Conservation (phyloP, 2,329 filamentous ascomycete genomes). For the Fusarium acutatum region DNA sequence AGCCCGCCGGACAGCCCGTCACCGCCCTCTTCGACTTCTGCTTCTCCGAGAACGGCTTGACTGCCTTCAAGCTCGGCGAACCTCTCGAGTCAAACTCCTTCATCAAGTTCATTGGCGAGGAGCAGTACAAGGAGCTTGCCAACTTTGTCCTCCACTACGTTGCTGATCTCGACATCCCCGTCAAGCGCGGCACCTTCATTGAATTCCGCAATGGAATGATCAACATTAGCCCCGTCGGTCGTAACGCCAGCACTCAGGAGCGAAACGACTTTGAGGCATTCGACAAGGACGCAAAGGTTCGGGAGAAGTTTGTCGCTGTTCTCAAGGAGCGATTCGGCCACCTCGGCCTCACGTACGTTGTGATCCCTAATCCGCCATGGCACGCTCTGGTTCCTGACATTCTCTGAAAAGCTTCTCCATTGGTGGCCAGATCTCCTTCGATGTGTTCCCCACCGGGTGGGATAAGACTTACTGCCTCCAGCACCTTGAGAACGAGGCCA, state of each 20-base stretch:
- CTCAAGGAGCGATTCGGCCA: conserved; percentile 85
- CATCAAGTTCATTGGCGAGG: conserved; percentile 91
- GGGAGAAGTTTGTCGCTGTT: conserved; percentile 77
- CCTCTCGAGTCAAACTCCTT: conserved; percentile 82
- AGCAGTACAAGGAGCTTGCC: conserved; percentile 79
- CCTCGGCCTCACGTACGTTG: conserved; percentile 80
- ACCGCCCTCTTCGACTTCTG: conserved; percentile 94
- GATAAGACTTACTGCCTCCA: conserved; percentile 97
- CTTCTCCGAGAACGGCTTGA: conserved; percentile 97
- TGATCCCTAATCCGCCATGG: neutral
- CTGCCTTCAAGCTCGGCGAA: conserved; percentile 84
- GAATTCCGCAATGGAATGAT: conserved; percentile 94
- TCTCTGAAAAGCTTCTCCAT: conserved; percentile 76
- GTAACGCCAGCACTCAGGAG: conserved; percentile 85
- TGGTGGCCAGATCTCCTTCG: conserved; percentile 97
- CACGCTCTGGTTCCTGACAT: conserved; percentile 6
- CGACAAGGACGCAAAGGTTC: conserved; percentile 80
- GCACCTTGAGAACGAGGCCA: conserved; percentile 84
- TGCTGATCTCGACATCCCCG: conserved; percentile 82
- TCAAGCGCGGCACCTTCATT: conserved; percentile 86
- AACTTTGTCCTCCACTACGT: conserved; percentile 83
- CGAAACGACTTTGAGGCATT: conserved; percentile 83
- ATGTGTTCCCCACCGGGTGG: conserved; percentile 96
- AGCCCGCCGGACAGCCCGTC: conserved; percentile 68
- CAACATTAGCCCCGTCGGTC: conserved; percentile 83